Evolutionary conservation across 1,284 basidiomycete genomes (phyloP).

Genomic region (Rhodofomes roseus): DNA sequence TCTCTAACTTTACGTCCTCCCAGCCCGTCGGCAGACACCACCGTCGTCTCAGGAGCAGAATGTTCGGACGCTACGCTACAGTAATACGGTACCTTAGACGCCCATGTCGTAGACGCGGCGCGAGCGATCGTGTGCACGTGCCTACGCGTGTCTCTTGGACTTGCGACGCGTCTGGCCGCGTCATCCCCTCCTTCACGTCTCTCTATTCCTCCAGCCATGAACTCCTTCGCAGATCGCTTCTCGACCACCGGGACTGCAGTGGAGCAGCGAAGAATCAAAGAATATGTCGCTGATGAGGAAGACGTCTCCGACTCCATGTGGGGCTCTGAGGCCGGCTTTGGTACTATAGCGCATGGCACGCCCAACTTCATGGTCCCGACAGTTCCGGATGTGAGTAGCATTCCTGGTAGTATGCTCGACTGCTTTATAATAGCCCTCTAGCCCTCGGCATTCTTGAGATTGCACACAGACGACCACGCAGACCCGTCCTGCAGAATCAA

Average conservation of each 20-base stretch:
- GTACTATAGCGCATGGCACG: constrained; percentile 63
- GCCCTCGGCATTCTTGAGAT: constrained; percentile 86
- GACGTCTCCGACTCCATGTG: constrained; percentile 65
- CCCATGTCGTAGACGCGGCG: background rate
- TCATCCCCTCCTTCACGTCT: constrained; percentile 34
- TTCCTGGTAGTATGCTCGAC: background rate
- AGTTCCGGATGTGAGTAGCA: constrained; percentile 63
- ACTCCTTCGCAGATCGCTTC: constrained; percentile 68
- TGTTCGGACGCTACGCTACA: no score
- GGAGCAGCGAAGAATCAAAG: constrained; percentile 50
- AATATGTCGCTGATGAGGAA: constrained; percentile 53
- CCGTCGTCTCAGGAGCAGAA: no score
- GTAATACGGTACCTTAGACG: no score
- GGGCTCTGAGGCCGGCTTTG: constrained; percentile 81
- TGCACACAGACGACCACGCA: constrained; percentile 91
- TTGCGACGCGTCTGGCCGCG: constrained; percentile 41
- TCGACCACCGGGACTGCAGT: constrained; percentile 48
- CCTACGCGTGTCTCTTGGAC: background rate
- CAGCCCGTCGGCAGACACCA: no score
- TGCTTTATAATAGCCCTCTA: constrained; percentile 29
- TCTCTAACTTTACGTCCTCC: no score
- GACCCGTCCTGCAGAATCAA: constrained; percentile 95
- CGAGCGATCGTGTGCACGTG: constrained; percentile 7
- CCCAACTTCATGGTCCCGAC: constrained; percentile 69
- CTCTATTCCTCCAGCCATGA: constrained; percentile 51